Evolutionary conservation across 768 basidiomycete species (phyloP).

Genomic region (Mycena polygramma): DNA sequence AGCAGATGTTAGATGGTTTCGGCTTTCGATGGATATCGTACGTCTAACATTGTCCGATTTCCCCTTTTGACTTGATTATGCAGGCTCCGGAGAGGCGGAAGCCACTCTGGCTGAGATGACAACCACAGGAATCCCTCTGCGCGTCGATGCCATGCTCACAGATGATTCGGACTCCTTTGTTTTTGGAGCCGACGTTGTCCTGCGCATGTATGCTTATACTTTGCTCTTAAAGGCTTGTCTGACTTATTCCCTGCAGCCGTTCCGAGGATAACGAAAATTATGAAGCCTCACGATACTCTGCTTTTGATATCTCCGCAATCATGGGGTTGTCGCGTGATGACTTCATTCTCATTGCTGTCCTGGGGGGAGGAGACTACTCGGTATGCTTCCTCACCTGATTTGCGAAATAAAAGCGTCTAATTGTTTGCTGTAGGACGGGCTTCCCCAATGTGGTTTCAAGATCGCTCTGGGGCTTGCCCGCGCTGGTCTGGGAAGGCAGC

Average conservation of each 20-base stretch:
- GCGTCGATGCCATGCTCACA: slow-evolving; percentile 62
- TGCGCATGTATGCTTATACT: slow-evolving; percentile 22
- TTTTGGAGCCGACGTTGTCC: slow-evolving; percentile 61
- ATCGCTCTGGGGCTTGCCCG: slow-evolving; percentile 10
- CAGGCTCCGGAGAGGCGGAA: slow-evolving; percentile 69
- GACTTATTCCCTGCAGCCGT: slow-evolving; percentile 50
- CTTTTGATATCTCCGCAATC: slow-evolving; percentile 42
- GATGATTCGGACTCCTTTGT: slow-evolving; percentile 65
- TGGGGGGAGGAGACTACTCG: slow-evolving; percentile 58
- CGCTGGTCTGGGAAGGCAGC: slow-evolving; percentile 28
- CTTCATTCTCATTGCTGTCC: slow-evolving; percentile 54
- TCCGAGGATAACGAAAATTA: slow-evolving; percentile 61
- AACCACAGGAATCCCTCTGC: slow-evolving; percentile 42
- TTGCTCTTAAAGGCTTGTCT: not conserved
- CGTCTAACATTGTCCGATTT: not conserved
- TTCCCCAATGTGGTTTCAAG: too few species aligned
- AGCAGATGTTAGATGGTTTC: slow-evolving; percentile 56
- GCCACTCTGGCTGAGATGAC: slow-evolving; percentile 66
- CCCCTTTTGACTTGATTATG: not conserved
- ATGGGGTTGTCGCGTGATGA: slow-evolving; percentile 43
- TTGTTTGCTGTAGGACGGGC: too few species aligned
- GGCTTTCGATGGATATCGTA: slow-evolving; percentile 53
- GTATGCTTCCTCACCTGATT: slow-evolving; percentile 26
- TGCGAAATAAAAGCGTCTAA: not conserved
- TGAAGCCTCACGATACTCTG: slow-evolving; percentile 50